Base-by-base conservation (phyloP, 495 filamentous ascomycete species). In the Aspergillus asperescens region DNA sequence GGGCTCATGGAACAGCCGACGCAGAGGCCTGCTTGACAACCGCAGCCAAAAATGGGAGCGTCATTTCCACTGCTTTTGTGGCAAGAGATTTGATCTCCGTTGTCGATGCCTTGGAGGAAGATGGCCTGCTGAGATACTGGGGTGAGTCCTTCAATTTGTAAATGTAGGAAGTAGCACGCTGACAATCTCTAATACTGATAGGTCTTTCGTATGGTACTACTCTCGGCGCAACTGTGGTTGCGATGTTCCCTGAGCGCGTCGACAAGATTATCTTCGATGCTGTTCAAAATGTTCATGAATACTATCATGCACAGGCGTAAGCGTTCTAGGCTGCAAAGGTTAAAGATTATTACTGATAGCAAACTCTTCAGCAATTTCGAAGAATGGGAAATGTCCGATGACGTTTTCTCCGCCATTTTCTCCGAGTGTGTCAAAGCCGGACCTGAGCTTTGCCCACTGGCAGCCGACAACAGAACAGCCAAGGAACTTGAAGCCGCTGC, bases 231-330 rank as follows among this genome's bases (percentile, higher is more conserved):
- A 73, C 67, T 5, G 50, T 66, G 7, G 70, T 68, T 15, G 65
- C 69, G 45, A 70, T 77, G 67, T 77, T 74, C 51, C 74, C 74
- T 1, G 70, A 75, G 5, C 61, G 67, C n/a, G 47, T 75, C n/a
- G 70, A 67, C 27, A 62, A 59, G 48, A 50, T 75, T 37, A 57
- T 77, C 18, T 42, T 77, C 7, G 72, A 77, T 39, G 71, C 71
- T 6, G 69, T 73, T 16, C 61, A 68, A 35, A 73, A 70, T 55
- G 62, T 64, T 1, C 62, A 67, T 31, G 62, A 73, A 13, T 75
- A 75, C 41, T 73, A 71, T 24, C 54, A 50, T 41, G 48, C 35
- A 13, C 48, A 28, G 16, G 48, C 48, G 48, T 50, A 50, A 41
- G 48, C 13, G 9, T 19, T 6, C 15, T 8, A 10, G 4, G 16